These are phyloP conservation scores for Trichoderma atrobrunneum DNA, from an alignment of 2,329 filamentous ascomycete genomes.

Conservation along the genomic window DNA sequence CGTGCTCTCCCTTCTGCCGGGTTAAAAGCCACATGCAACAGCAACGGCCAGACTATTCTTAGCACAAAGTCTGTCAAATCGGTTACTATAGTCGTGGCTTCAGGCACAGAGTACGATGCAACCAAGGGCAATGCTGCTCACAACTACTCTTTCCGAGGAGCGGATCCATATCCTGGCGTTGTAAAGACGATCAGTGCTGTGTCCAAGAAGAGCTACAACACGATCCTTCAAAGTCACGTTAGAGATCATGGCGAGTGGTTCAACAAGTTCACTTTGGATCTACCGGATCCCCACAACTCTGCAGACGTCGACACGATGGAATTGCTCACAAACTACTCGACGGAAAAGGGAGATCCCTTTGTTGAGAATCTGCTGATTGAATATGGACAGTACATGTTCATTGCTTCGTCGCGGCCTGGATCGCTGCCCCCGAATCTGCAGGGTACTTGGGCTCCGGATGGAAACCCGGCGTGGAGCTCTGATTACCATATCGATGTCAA, in stretches of 20 bases:
- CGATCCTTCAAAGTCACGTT: conserved; percentile 36
- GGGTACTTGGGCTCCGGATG: conserved; percentile 52
- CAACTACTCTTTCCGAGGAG: conserved; percentile 48
- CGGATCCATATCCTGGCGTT: conserved; percentile 38
- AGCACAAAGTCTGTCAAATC: not conserved
- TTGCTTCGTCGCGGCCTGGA: conserved; percentile 50
- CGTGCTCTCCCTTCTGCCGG: not conserved
- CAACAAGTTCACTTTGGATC: conserved; percentile 40
- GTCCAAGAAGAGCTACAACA: conserved; percentile 30
- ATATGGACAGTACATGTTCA: conserved; percentile 53
- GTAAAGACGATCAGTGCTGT: conserved; percentile 37
- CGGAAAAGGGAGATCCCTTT: conserved; percentile 44
- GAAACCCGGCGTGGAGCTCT: conserved; percentile 43
- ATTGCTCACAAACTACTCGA: conserved; percentile 12
- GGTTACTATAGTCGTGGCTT: conserved; percentile 22
- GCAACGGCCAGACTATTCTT: not conserved
- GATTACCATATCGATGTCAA: conserved; percentile 62
- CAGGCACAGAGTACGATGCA: conserved; percentile 49
- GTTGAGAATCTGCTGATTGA: conserved; percentile 53
- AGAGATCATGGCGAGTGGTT: conserved; percentile 42
- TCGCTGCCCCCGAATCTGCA: conserved; percentile 56
- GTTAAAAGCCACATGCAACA: not conserved
- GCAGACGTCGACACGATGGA: conserved; percentile 36
- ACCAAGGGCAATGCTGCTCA: conserved; percentile 44
- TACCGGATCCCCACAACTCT: conserved; percentile 45